Conservation (phyloP, 352 stramenopile species). For the Phytopythium mirpurense region DNA sequence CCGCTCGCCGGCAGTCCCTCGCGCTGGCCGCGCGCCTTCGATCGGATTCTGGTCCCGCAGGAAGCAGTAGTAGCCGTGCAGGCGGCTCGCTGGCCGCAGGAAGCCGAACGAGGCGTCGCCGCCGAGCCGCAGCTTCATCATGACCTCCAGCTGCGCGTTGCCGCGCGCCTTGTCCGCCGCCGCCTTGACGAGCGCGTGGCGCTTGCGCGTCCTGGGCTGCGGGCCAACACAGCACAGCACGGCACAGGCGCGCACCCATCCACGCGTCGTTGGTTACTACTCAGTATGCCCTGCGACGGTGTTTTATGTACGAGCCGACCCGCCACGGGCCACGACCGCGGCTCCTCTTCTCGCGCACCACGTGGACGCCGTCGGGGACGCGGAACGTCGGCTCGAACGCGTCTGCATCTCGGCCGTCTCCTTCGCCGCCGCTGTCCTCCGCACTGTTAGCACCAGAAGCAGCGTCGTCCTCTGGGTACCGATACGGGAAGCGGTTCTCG, state of each 20-base stretch:
- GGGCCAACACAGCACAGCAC: background rate
- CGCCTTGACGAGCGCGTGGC: conserved; percentile 34
- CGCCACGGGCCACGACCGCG: too few species aligned
- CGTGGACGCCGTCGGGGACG: conserved; percentile 17
- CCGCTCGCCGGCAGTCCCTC: conserved; percentile 3
- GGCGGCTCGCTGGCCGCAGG: conserved; percentile 18
- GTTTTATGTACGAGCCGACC: too few species aligned
- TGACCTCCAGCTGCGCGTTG: conserved; percentile 36
- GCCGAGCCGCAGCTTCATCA: conserved; percentile 42
- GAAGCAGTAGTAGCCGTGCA: conserved; percentile 45
- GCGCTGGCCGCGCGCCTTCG: background rate
- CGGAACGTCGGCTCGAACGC: conserved; percentile 20
- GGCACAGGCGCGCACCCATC: too few species aligned
- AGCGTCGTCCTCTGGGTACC: conserved; percentile 28
- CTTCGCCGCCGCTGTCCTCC: background rate
- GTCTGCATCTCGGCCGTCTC: conserved; percentile 19
- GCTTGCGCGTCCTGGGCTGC: conserved; percentile 39
- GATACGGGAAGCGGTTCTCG: conserved; percentile 39
- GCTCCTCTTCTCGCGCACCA: too few species aligned
- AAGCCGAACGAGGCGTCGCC: conserved; percentile 33
- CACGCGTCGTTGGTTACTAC: too few species aligned
- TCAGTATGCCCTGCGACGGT: too few species aligned
- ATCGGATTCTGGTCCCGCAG: conserved; percentile 32
- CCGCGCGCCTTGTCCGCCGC: conserved; percentile 38
- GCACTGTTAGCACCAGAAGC: conserved; percentile 2